Percentiles rank a stretch among this genome's conserved stretches.
Evolutionary conservation across 164 flowering plant species (phyloP).

Genomic region (Berberis thunbergii): DNA sequence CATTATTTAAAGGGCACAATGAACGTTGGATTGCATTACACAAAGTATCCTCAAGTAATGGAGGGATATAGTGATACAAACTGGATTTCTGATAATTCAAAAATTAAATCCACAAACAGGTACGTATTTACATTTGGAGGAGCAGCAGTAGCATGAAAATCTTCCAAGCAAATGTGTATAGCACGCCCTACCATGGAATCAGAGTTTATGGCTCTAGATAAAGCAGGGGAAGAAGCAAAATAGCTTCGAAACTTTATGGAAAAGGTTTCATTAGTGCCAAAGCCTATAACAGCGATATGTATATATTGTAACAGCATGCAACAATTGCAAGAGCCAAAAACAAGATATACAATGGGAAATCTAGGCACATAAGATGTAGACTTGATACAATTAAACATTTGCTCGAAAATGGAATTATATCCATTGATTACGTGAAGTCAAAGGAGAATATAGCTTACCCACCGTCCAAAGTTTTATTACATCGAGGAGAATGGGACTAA

Average conservation of each 20-base stretch:
- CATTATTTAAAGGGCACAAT: too few relatives aligned
- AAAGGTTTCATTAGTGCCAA: background rate
- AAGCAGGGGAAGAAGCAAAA: background rate
- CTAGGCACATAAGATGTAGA: background rate
- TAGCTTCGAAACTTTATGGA: background rate
- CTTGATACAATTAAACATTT: background rate
- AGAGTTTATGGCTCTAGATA: slow-evolving; percentile 2
- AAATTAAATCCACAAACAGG: background rate
- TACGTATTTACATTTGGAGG: background rate
- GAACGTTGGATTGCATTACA: too few relatives aligned
- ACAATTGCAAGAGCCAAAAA: background rate
- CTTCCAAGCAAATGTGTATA: background rate
- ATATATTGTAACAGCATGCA: background rate
- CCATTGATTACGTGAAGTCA: background rate
- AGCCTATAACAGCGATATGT: background rate
- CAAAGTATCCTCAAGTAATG: too few relatives aligned
- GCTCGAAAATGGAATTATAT: background rate
- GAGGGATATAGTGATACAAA: background rate
- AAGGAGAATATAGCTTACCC: background rate
- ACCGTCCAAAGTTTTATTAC: background rate
- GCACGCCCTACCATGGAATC: background rate
- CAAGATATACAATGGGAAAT: too few relatives aligned
- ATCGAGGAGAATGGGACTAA: background rate
- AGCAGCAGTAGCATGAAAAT: background rate
- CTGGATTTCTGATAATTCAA: background rate